These are phyloP conservation scores for Pythium brassicae DNA, from an alignment of 352 stramenopile species.

Conservation along the genomic window DNA sequence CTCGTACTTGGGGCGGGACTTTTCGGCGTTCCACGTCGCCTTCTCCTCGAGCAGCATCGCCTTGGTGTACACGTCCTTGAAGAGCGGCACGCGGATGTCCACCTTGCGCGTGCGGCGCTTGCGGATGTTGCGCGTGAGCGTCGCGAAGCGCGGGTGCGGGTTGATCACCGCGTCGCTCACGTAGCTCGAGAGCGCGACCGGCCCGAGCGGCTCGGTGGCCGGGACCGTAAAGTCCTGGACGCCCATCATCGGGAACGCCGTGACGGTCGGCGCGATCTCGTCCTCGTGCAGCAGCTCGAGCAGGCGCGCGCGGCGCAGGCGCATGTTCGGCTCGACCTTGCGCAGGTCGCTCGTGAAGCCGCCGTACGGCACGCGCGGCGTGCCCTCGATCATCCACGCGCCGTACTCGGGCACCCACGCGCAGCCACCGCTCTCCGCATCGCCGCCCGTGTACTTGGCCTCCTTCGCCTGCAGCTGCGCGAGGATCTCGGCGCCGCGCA, in stretches of 20 bases:
- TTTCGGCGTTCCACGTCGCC: conserved; percentile 71
- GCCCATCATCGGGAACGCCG: conserved; percentile 96
- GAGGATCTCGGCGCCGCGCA: conserved; percentile 94
- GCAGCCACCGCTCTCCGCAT: conserved; percentile 67
- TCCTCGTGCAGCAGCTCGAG: conserved; percentile 90
- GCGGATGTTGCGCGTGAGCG: conserved; percentile 98
- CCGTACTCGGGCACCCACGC: conserved; percentile 99
- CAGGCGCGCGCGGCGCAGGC: conserved; percentile 92
- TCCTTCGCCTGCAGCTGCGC: conserved; percentile 91
- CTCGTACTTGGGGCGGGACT: conserved; percentile 73
- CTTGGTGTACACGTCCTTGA: conserved; percentile 80
- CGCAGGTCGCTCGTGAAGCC: conserved; percentile 94
- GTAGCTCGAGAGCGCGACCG: conserved; percentile 93
- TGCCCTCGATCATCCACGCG: conserved; percentile 99
- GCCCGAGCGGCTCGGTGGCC: conserved; percentile 44
- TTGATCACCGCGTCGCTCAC: conserved; percentile 98
- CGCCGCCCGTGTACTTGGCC: conserved; percentile 36
- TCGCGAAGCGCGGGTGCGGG: conserved; percentile 97
- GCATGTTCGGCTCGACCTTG: conserved; percentile 98
- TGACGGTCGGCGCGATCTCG: conserved; percentile 97
- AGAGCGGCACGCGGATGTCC: conserved; percentile 85
- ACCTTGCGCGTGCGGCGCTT: conserved; percentile 86
- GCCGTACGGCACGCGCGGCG: conserved; percentile 91
- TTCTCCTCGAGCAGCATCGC: conserved; percentile 69
- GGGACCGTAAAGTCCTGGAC: conserved; percentile 91